A percentile compares a stretch with the other conserved stretches of the same genome.
Evolutionary conservation across 176 grass and related monocot species (phyloP).

Genomic region (Lolium multiflorum): DNA sequence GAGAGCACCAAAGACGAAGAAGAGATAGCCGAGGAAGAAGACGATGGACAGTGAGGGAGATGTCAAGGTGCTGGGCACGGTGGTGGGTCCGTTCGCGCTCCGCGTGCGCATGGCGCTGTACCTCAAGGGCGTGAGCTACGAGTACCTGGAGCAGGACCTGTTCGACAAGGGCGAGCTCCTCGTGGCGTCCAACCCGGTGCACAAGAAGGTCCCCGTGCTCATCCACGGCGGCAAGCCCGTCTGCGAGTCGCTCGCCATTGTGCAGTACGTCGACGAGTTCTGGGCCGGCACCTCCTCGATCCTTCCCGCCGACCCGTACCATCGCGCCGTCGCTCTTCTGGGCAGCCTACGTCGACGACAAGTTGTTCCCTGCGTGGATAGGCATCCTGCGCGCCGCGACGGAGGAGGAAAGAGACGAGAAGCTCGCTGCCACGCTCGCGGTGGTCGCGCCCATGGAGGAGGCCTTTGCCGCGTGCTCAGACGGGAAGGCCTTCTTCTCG

Average conservation of each 20-base stretch:
- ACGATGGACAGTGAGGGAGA: conserved; percentile 20
- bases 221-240: conserved; percentile 54
- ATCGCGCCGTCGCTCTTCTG: conserved; percentile 1
- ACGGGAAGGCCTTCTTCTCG: neutral
- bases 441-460: conserved; percentile 5
- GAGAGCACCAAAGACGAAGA: neutral
- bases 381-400: neutral
- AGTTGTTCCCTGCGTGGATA: neutral
- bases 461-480: neutral
- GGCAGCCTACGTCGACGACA: conserved; percentile 12
- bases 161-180: conserved; percentile 6
- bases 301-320: neutral
- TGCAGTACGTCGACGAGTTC: conserved; percentile 12
- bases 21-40: neutral
- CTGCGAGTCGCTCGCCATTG: conserved; percentile 5
- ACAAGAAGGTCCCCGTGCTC: conserved; percentile 69
- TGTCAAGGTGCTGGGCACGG: conserved; percentile 41
- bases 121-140: conserved; percentile 55
- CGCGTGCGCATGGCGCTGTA: conserved; percentile 53
- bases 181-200: conserved; percentile 31
- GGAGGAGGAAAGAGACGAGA: neutral
- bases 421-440: neutral
- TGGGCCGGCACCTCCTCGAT: neutral
- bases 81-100: conserved; percentile 39
- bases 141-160: conserved; percentile 25